Percentiles rank a stretch among this genome's conserved stretches.
Conservation (phyloP, 768 basidiomycete species). For the Pisolithus albus region DNA sequence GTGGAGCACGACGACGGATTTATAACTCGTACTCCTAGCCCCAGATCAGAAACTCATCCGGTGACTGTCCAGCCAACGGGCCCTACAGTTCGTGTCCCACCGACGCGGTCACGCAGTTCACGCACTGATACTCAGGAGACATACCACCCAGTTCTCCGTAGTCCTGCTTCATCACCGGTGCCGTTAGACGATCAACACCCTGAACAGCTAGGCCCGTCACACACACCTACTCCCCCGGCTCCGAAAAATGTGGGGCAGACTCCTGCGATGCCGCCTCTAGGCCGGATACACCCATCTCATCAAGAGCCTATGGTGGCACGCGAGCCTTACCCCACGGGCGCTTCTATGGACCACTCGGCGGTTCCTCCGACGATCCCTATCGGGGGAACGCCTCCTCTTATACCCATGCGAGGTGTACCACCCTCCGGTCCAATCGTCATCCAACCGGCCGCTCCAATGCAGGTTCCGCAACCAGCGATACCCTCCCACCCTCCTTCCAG, state of each 20-base stretch:
- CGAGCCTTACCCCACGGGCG: neutral
- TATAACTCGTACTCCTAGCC: slow-evolving; percentile 11
- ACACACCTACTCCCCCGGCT: neutral
- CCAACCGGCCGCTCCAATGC: slow-evolving; percentile 7
- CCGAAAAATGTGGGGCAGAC: slow-evolving; percentile 5
- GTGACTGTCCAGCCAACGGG: too few species aligned
- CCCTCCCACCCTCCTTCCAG: slow-evolving; percentile 16
- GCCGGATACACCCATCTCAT: slow-evolving; percentile 7
- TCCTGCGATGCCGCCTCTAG: slow-evolving; percentile 14
- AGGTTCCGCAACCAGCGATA: neutral
- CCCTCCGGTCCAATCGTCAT: slow-evolving; percentile 11
- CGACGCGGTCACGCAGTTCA: slow-evolving; percentile 8
- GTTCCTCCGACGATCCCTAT: neutral
- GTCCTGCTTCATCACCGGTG: slow-evolving; percentile 9
- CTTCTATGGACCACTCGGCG: neutral
- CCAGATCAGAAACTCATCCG: neutral
- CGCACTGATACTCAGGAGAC: slow-evolving; percentile 21
- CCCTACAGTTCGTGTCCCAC: neutral
- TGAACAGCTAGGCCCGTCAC: slow-evolving; percentile 5
- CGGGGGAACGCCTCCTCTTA: neutral
- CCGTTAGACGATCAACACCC: neutral
- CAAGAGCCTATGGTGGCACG: neutral
- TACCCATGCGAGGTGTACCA: slow-evolving; percentile 3
- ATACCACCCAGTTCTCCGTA: slow-evolving; percentile 9
- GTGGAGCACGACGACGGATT: slow-evolving; percentile 13